Conservation (phyloP, 257 asterid species). For the Solanum paucissectum region DNA sequence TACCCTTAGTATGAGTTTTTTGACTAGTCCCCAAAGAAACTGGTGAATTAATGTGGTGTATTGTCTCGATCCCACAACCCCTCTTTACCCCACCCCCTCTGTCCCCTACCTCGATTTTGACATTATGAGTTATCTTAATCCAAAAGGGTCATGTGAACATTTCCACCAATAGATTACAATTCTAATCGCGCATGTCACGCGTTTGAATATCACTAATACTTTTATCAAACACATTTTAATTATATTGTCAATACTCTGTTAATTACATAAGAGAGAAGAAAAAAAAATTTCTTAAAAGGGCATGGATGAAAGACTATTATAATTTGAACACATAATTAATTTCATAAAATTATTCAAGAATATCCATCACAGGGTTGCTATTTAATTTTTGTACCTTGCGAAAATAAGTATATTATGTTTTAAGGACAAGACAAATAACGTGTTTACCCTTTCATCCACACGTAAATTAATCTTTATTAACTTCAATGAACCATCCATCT, state of each 20-base stretch:
- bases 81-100: neutral
- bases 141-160: neutral
- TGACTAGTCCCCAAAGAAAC: neutral
- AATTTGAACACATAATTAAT: too few species aligned
- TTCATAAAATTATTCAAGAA: too few species aligned
- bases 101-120: neutral
- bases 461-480: too few species aligned
- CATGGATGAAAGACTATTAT: too few species aligned
- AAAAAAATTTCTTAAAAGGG: too few species aligned
- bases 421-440: too few species aligned
- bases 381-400: too few species aligned
- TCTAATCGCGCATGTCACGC: neutral
- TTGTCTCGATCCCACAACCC: neutral
- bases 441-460: too few species aligned
- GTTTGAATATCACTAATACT: neutral
- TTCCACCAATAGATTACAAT: neutral
- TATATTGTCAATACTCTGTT: neutral
- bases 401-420: too few species aligned
- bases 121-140: neutral
- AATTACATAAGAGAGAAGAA: too few species aligned
- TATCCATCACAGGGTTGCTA: too few species aligned
- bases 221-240: neutral
- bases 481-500: too few species aligned
- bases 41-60: neutral
- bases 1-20: neutral